phyloP scores from a whole-genome alignment of 129 eudicot genomes.

The Smallanthus sonchifolius region DNA sequence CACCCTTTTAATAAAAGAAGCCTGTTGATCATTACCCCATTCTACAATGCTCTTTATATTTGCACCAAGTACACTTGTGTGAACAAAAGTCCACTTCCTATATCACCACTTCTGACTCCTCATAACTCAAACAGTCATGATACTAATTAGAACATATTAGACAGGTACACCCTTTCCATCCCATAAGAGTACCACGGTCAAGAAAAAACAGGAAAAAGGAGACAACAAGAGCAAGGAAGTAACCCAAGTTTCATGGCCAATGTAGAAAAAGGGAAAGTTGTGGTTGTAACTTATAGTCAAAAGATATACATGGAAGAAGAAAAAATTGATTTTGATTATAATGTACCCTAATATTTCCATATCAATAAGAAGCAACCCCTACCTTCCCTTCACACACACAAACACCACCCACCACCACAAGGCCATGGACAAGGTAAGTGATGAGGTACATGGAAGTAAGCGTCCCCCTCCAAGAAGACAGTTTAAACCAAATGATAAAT shows the following conservation, averaged over 20 bases:
- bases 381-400: neutral
- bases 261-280: neutral
- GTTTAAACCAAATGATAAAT: neutral
- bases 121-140: constrained; percentile 10
- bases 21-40: constrained; percentile 19
- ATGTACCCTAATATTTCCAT: neutral
- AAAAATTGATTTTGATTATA: neutral
- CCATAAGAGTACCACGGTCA: neutral
- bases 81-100: constrained; percentile 1
- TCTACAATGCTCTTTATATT: constrained; percentile 13
- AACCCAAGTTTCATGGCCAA: neutral
- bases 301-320: neutral
- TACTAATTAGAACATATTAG: neutral
- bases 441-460: neutral
- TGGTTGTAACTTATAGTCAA: neutral
- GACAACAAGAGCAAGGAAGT: neutral
- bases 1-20: constrained; percentile 6
- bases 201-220: neutral
- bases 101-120: neutral
- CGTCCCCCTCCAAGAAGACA: neutral
- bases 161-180: constrained; percentile 3
- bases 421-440: neutral
- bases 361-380: neutral
- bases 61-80: constrained; percentile 10
- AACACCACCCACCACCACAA: neutral